Conservation (phyloP, 2,329 filamentous ascomycete species). For the Gremmenia infestans region DNA sequence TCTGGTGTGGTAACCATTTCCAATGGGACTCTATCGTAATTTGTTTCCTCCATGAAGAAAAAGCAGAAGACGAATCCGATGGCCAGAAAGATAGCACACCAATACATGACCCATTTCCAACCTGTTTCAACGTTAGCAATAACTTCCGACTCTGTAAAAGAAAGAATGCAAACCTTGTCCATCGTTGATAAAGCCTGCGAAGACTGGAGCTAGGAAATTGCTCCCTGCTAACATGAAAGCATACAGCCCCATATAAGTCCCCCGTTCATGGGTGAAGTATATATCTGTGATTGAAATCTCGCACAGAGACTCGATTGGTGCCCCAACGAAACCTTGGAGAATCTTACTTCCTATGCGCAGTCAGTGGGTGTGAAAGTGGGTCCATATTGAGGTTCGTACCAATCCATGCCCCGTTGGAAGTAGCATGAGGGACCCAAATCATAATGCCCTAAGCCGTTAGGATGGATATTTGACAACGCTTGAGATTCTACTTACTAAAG, state of each 20-base stretch:
- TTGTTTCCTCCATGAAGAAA: slow-evolving; percentile 58
- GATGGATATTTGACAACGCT: not conserved
- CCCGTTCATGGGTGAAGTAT: slow-evolving; percentile 41
- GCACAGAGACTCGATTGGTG: slow-evolving; percentile 28
- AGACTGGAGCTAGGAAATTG: slow-evolving; percentile 43
- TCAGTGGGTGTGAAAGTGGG: slow-evolving; percentile 5
- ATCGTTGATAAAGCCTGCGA: slow-evolving; percentile 46
- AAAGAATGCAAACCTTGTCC: slow-evolving; percentile 29
- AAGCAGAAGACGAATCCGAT: slow-evolving; percentile 47
- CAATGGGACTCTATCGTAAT: slow-evolving; percentile 23
- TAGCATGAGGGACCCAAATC: slow-evolving; percentile 33
- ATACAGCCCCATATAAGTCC: slow-evolving; percentile 39
- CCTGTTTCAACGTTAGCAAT: not conserved
- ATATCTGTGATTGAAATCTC: slow-evolving; percentile 34
- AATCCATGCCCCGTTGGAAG: slow-evolving; percentile 35
- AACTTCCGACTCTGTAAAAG: not conserved
- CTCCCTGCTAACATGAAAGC: slow-evolving; percentile 39
- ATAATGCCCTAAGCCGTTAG: slow-evolving; percentile 27
- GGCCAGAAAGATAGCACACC: slow-evolving; percentile 49
- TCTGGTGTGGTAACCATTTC: slow-evolving; percentile 5
- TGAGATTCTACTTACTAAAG: not conserved
- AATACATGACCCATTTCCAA: slow-evolving; percentile 44
- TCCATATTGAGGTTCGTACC: slow-evolving; percentile 16
- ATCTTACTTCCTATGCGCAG: slow-evolving; percentile 19
- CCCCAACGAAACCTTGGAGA: slow-evolving; percentile 24